These are phyloP conservation scores for Viola odorata DNA, from an alignment of 345 rosid species.

Conservation along the genomic window DNA sequence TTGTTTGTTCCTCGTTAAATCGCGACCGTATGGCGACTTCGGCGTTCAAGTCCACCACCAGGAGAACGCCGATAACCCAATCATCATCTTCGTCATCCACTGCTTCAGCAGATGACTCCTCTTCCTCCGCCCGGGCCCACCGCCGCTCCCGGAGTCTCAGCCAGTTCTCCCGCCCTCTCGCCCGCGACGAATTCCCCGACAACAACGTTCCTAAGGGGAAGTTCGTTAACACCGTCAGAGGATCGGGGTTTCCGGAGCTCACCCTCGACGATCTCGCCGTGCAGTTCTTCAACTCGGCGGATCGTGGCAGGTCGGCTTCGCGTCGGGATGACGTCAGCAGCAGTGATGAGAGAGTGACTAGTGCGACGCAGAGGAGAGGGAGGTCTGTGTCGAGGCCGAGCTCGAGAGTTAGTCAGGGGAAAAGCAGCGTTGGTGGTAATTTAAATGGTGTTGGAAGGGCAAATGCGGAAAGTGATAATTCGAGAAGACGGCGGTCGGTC, in stretches of 20 bases:
- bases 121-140: conserved; percentile 40
- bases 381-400: conserved; percentile 76
- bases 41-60: conserved; percentile 59
- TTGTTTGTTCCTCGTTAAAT: neutral
- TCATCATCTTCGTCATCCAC: conserved; percentile 27
- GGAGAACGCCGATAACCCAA: conserved; percentile 37
- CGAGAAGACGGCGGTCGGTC: conserved; percentile 66
- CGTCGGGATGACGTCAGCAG: conserved; percentile 30
- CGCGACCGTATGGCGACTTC: conserved; percentile 58
- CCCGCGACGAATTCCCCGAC: conserved; percentile 34
- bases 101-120: conserved; percentile 32
- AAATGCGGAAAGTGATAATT: conserved; percentile 31
- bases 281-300: conserved; percentile 51
- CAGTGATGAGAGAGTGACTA: conserved; percentile 20
- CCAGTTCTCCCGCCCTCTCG: conserved; percentile 58
- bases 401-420: conserved; percentile 24
- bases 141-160: conserved; percentile 84
- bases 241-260: conserved; percentile 75
- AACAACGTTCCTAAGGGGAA: conserved; percentile 46
- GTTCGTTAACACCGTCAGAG: conserved; percentile 80
- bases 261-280: conserved; percentile 81
- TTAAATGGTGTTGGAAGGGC: conserved; percentile 34
- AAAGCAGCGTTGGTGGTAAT: conserved; percentile 26
- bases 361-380: conserved; percentile 59
- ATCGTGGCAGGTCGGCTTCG: conserved; percentile 45